phyloP scores from a whole-genome alignment of 2,329 filamentous ascomycete species.

The Alternaria arbusti region DNA sequence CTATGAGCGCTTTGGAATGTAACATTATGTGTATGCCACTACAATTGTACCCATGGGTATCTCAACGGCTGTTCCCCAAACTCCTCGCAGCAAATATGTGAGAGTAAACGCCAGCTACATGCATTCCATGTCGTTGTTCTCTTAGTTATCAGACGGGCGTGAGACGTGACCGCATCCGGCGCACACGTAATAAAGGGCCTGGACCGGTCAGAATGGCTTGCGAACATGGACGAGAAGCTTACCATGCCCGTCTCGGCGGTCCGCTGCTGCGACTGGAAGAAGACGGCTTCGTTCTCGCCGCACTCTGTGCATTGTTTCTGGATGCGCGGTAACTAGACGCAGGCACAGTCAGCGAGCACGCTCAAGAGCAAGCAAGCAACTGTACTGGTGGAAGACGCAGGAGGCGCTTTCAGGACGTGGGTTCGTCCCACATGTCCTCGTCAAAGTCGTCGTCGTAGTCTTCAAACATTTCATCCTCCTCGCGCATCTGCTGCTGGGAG shows the following conservation, averaged over 20 bases:
- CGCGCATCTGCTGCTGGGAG: slow-evolving; percentile 23
- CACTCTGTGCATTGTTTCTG: slow-evolving; percentile 86
- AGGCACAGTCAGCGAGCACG: slow-evolving; percentile 46
- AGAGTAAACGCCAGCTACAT: slow-evolving; percentile 42
- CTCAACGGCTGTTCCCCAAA: slow-evolving; percentile 33
- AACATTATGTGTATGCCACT: slow-evolving; percentile 39
- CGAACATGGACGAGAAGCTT: slow-evolving; percentile 18
- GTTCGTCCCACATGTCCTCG: slow-evolving; percentile 39
- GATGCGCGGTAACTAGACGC: slow-evolving; percentile 82
- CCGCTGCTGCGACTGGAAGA: slow-evolving; percentile 98
- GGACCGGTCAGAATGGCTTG: slow-evolving; percentile 18
- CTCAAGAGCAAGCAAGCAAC: slow-evolving; percentile 46
- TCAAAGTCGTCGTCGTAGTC: slow-evolving; percentile 32
- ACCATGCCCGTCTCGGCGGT: slow-evolving; percentile 99
- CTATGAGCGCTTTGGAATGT: slow-evolving; percentile 19
- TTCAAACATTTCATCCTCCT: slow-evolving; percentile 15
- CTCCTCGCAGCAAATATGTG: slow-evolving; percentile 33
- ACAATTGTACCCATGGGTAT: slow-evolving; percentile 45
- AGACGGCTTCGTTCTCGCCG: slow-evolving; percentile 87
- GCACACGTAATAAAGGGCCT: slow-evolving; percentile 73
- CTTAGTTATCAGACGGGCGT: slow-evolving; percentile 32
- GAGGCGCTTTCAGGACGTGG: slow-evolving; percentile 37
- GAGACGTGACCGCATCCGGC: slow-evolving; percentile 92
- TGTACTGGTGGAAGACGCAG: slow-evolving; percentile 27
- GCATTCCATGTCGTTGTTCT: slow-evolving; percentile 21